Base-by-base conservation (phyloP, 2,329 filamentous ascomycete species). In the Fusarium oligoseptatum region DNA sequence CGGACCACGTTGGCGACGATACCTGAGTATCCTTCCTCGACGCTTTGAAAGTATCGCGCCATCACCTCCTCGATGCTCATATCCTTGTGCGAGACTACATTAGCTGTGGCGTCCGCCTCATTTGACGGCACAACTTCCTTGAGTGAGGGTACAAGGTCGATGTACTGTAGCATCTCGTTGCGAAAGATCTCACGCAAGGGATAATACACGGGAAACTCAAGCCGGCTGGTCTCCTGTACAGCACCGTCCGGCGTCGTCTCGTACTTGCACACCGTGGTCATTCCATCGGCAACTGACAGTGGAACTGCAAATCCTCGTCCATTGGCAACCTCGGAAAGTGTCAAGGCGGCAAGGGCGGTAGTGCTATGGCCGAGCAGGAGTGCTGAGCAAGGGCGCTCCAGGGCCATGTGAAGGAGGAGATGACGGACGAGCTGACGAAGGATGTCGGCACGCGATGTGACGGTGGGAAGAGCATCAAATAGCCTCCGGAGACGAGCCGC, bases 1-100 rank as follows among this genome's bases (percentile, higher is more conserved):
- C 95, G 91, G 6, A 98, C 96, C 11, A 99, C 97, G 81, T 99
- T 99, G 36, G 95, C 93, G 75, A 99, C 95, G 66, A 98, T 95
- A 65, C 94, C 94, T 4, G 95, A 94, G 79, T 97, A 98, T 68
- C 93, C 93, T 74, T 91, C 90, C 81, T 98, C 95, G 17, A 98
- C 82, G 43, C 94, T 45, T 75, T 91, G 90, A 79, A 99, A 98
- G 82, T 98, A 99, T 67, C 95, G 92, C 67, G 88, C 85, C 92
- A 98, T 95, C 64, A 99, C 89, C 76, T 95, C 93, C 80, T 98
- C 95, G 78, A 99, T 98, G 55, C 95, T 97, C 55, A 94, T 89
- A 74, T 95, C 92, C 80, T 92, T 94, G 76, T 93, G 91, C 36
- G 90, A 93, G 4, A 91, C 83, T 80, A 93, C 82, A 60, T 82